Percentiles rank a stretch among this genome's conserved stretches.
These are phyloP conservation scores for Pseudogymnoascus sp. DNA, from an alignment of 2,329 filamentous ascomycete species.

Conservation along the genomic window DNA sequence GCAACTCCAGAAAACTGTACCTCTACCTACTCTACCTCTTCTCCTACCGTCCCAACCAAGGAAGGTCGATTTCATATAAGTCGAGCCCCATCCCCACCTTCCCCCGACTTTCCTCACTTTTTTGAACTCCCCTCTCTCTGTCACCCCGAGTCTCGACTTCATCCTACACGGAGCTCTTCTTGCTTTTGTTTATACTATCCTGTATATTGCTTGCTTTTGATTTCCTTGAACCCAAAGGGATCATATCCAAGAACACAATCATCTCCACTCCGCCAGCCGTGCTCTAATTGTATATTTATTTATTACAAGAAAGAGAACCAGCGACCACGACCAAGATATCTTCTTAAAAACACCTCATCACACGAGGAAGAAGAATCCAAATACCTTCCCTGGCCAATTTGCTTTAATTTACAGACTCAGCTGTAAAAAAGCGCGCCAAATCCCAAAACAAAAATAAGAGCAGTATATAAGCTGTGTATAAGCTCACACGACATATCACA, in stretches of 20 bases:
- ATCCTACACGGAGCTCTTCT: not conserved
- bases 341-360: not conserved
- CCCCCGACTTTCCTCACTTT: conserved; percentile 1
- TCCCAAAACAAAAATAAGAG: not conserved
- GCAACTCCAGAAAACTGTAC: too few species aligned
- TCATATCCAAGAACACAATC: not conserved
- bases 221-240: not conserved
- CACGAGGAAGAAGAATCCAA: not conserved
- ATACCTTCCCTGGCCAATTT: not conserved
- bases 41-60: not conserved
- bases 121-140: not conserved
- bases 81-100: not conserved
- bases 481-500: conserved; percentile 1
- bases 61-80: not conserved
- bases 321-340: not conserved
- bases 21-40: not conserved
- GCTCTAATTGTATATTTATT: not conserved
- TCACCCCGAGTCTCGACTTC: not conserved
- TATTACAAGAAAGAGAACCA: not conserved
- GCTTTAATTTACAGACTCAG: conserved; percentile 2
- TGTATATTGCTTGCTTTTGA: not conserved
- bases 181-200: not conserved
- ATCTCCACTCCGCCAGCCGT: not conserved
- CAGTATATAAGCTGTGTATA: not conserved
- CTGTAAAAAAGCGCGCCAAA: conserved; percentile 1